Conservation (phyloP, 495 filamentous ascomycete genomes). For the Podospora pseudocomata region DNA sequence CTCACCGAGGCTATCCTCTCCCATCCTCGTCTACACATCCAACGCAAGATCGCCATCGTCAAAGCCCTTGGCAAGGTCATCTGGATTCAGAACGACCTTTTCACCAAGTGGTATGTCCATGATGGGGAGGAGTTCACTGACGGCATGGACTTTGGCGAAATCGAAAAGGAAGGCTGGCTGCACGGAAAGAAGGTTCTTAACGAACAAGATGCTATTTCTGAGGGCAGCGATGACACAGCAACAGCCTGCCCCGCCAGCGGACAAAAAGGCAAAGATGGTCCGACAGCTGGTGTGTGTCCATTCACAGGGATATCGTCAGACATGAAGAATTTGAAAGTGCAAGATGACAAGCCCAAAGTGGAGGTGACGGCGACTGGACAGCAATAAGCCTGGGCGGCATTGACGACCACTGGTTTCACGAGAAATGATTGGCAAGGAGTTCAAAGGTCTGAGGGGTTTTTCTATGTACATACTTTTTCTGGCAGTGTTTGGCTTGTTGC, state of each 20-base stretch:
- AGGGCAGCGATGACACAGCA: conserved; percentile 19
- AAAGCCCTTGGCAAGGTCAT: conserved; percentile 58
- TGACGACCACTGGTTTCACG: not conserved
- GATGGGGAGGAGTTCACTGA: conserved; percentile 69
- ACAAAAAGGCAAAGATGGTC: not conserved
- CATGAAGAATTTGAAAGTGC: conserved; percentile 15
- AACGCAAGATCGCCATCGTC: conserved; percentile 62
- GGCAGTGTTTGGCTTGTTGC: not conserved
- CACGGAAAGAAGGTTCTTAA: conserved; percentile 44
- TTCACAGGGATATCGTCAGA: conserved; percentile 21
- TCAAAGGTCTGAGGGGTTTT: not conserved
- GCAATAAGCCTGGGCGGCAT: not conserved
- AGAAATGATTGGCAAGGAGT: not conserved
- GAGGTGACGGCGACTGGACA: not conserved
- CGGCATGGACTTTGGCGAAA: conserved; percentile 53
- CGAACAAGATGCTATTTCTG: conserved; percentile 19
- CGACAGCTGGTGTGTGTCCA: conserved; percentile 21
- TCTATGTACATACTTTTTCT: not conserved
- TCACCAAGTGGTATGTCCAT: conserved; percentile 68
- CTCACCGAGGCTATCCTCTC: conserved; percentile 69
- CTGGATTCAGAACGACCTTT: conserved; percentile 78
- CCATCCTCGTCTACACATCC: conserved; percentile 58
- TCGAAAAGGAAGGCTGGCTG: conserved; percentile 60
- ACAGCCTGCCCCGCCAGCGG: not conserved
- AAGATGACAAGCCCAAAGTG: conserved; percentile 12